Evolutionary conservation across 2,329 filamentous ascomycete species (phyloP), one percentile per base, ranked within the genome.

Genomic region (Epichloe festucae): DNA sequence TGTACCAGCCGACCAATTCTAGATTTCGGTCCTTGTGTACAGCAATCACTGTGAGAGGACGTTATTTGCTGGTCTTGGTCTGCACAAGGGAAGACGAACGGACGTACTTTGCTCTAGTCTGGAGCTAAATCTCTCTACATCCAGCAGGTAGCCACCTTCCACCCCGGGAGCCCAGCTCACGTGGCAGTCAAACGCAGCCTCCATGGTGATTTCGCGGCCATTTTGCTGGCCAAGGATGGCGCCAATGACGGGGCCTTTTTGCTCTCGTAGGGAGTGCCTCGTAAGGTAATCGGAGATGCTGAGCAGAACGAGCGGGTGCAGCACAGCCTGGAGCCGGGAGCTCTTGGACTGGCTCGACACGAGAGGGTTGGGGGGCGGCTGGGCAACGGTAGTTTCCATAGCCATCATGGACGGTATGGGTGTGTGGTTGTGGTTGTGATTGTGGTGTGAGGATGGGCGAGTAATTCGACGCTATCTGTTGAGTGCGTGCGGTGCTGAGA

Each of bases 201-300:
- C 91, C 58, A 96, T 83, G 10, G 88, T 95, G 60, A 96, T 85
- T 62, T 91, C 84, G 52, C 89, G 84, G 19, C 91, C 91, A 73
- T 89, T 87, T 60, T 96, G 90, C 63, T 93, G 87, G 15, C 93
- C 93, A 5, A 98, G 71, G n/a, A 98, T 75, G 49, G 85, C 89
- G 52, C 93, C 93, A 3, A 91, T 79, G 17, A 96, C 78, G 15
- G 89, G 89, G 0, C 87, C 87, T 17, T 73, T 60, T 60, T 89
- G 83, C 49, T 81, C 73, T 53, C 93, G 82, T 52, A 95, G 77
- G 1, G 84, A 87, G 67, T 95, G 90, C 54, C 93, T 82, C 53
- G 91, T 95, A 66, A 97, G 89, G 67, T 95, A 94, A 69, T 98
- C 93, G 59, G 91, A 95, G 62, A 98, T 93, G 57, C 87, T 94